Evolutionary conservation across 352 stramenopile genomes (phyloP).

Genomic region (Phytophthora rubi): DNA sequence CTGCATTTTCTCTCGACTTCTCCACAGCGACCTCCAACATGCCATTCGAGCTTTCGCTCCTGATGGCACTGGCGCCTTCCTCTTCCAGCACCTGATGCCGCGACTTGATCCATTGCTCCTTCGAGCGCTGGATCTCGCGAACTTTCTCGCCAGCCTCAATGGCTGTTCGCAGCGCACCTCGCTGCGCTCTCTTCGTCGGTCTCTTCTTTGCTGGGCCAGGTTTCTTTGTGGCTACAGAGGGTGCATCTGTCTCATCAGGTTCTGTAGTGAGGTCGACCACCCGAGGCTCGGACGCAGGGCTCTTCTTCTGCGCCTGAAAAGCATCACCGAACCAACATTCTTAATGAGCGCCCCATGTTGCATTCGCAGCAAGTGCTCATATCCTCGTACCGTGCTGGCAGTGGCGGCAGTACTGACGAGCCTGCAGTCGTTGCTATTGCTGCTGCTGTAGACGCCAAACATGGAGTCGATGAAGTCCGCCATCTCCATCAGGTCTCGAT

Average conservation of each 20-base stretch:
- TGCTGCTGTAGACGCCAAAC: slow-evolving; percentile 76
- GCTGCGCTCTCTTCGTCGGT: slow-evolving; percentile 16
- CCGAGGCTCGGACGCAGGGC: slow-evolving; percentile 1
- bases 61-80: slow-evolving; percentile 61
- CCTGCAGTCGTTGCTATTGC: slow-evolving; percentile 1
- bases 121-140: slow-evolving; percentile 58
- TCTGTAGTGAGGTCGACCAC: slow-evolving; percentile 24
- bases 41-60: slow-evolving; percentile 41
- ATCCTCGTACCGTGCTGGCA: slow-evolving; percentile 6
- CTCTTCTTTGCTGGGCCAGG: neutral
- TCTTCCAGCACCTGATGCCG: slow-evolving; percentile 64
- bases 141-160: slow-evolving; percentile 61
- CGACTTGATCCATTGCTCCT: slow-evolving; percentile 68
- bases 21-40: slow-evolving; percentile 42
- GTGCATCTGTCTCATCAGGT: slow-evolving; percentile 7
- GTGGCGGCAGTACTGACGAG: neutral
- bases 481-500: slow-evolving; percentile 84
- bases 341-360: neutral
- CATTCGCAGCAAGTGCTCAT: neutral
- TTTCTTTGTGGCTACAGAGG: neutral
- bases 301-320: slow-evolving; percentile 5
- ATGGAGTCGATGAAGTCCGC: slow-evolving; percentile 79
- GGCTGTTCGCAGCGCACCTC: slow-evolving; percentile 53
- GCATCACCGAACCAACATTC: neutral
- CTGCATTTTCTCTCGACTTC: slow-evolving; percentile 17